Evolutionary conservation across 106 monocot genomes (phyloP), one percentile per base, ranked within the genome.

Genomic region (Acanthochlamys bracteata): DNA sequence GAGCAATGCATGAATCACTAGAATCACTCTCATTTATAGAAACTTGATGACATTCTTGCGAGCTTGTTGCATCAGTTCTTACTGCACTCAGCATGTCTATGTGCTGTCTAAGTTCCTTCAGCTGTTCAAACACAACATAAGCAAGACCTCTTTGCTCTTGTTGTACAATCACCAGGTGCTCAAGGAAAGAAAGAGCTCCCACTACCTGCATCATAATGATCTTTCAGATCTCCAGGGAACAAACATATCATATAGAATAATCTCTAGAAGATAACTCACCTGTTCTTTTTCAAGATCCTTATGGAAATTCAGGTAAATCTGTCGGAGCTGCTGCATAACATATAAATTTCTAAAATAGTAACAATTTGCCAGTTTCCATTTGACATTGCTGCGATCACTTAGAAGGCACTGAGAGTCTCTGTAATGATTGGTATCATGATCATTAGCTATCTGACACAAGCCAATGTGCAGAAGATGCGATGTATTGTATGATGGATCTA

Each of bases 311-410:
- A 72, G 69, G 64, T 77, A 69, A 66, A 72, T 56, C 16, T 85
- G 69, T 60, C 46, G 57, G 41, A 96, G n/a, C 63, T 85, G 82
- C 53, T 85, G 80, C 63, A 86, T 53, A 57, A 80, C 76, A 25
- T 75, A 72, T 78, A 91, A 74, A 63, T 80, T 87, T 80, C 71
- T 83, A 51, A 96, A 96, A 65, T 91, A 96, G 39, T 57, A 74
- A 22, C 66, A 42, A 53, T 91, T 91, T 60, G 83, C 77, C 49
- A 24, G 20, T 52, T 72, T 60, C 90, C 84, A 91, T 74, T 73
- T 23, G 7, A 42, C 25, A 43, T 25, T 26, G 73, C 22, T 60
- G 7, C 64, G 66, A 13, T 46, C 65, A 63, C 72, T 59, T 39
- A 14, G 17, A 39, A 19, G 24, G 53, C 73, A 68, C 10, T 69